Base-by-base conservation (phyloP, 345 rosid species). In the Camelina hispida region DNA sequence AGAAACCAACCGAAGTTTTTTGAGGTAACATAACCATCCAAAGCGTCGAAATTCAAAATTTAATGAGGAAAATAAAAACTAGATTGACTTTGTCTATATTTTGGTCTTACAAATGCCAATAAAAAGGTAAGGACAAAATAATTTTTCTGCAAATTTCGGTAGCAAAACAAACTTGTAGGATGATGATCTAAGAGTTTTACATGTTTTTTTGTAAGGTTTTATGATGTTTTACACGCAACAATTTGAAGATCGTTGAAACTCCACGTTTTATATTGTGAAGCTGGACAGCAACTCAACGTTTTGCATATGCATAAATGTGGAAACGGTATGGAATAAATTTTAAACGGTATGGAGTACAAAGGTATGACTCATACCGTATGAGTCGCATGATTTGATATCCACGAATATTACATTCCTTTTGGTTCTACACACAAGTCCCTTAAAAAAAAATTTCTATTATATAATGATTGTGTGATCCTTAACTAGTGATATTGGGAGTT, bases 281-380 rank as follows among this genome's bases (percentile, higher is more conserved):
- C 23, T 40, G 66, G 66, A 42, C 50, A 62, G 1, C 7, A 54
- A 20, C 35, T 22, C 28, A 43, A 43, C 67, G 67, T 43, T 43
- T 62, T 62, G 5, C 22, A 62, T 43, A 43, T 62, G 67, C 20
- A 14, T 30, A 5, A 62, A 23, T 43, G 35, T 62, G 51, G 51
- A 43, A 62, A 62, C 13, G 14, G 14, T 62, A 13, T 62, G 48
- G 16, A 17, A 35, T 60, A 57, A 14, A 34, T 32, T 57, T 57
- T 37, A 35, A 59, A 59, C 25, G 4, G 7, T 38, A 60, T 60
- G 66, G 66, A 42, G 51, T 4, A 62, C 2, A 42, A 57, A 32
- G 66, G 18, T 62, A 42, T 62, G 35, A 40, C 37, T 34, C 28
- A 25, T 25, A 25, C 28, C 28, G 28, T 62, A 42, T 62, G 35